phyloP scores from a whole-genome alignment of 176 grass and related monocot genomes.

The Zea mays region Zm-B73-REFERENCE-NAM-5.0 NC_050102.1:16720001-16720500 shows the following conservation, averaged over 20 bases:
- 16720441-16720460: not conserved
- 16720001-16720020: too few species aligned
- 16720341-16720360: not conserved
- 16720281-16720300: not conserved
- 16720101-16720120: too few species aligned
- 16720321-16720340: not conserved
- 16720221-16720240: slow-evolving; percentile 4
- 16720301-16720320: not conserved
- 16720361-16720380: not conserved
- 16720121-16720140: too few species aligned
- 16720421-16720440: slow-evolving; percentile 21
- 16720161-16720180: too few species aligned
- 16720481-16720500: not conserved
- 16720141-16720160: too few species aligned
- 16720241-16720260: not conserved
- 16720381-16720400: not conserved
- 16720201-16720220: not conserved
- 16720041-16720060: too few species aligned
- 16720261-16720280: not conserved
- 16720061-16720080: too few species aligned
- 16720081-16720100: too few species aligned
- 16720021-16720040: too few species aligned
- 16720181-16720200: not conserved
- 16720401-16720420: not conserved
- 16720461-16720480: not conserved